Conservation (phyloP, 352 stramenopile genomes). For the Phytophthora pseudosyringae region DNA sequence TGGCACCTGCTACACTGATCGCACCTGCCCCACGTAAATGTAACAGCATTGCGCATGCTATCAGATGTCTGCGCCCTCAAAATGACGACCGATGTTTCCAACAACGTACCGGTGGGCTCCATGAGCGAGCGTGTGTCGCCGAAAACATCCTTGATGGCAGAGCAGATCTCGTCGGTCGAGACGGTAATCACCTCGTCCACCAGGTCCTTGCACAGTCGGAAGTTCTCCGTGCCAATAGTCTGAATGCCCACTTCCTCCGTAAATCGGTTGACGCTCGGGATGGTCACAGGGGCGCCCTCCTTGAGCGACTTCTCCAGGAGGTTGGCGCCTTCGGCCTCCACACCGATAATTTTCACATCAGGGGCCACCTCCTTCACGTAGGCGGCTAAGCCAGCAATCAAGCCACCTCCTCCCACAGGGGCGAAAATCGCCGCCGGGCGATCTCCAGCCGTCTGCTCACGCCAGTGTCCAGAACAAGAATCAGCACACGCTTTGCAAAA, state of each 20-base stretch:
- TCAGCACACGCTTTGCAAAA: conserved; percentile 10
- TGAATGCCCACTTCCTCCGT: conserved; percentile 97
- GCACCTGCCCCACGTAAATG: conserved; percentile 68
- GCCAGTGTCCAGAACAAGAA: neutral
- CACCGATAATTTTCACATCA: conserved; percentile 95
- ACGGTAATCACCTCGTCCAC: conserved; percentile 98
- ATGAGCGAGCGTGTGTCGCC: conserved; percentile 95
- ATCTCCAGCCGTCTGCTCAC: conserved; percentile 73
- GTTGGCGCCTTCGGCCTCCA: conserved; percentile 96
- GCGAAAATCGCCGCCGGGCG: conserved; percentile 96
- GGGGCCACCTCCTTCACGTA: conserved; percentile 89
- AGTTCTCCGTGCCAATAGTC: conserved; percentile 95
- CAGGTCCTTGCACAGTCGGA: conserved; percentile 92
- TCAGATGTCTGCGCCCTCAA: conserved; percentile 1
- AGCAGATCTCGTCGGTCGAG: conserved; percentile 96
- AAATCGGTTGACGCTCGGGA: conserved; percentile 96
- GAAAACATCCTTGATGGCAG: conserved; percentile 93
- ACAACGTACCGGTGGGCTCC: conserved; percentile 80
- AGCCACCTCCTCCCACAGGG: conserved; percentile 96
- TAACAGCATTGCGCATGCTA: neutral
- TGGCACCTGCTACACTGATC: conserved; percentile 95
- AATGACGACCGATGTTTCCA: neutral
- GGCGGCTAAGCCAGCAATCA: conserved; percentile 95
- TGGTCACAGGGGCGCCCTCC: conserved; percentile 83
- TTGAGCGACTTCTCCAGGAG: conserved; percentile 93